phyloP scores from a whole-genome alignment of 352 stramenopile species.

The Phytophthora kernoviae region DNA sequence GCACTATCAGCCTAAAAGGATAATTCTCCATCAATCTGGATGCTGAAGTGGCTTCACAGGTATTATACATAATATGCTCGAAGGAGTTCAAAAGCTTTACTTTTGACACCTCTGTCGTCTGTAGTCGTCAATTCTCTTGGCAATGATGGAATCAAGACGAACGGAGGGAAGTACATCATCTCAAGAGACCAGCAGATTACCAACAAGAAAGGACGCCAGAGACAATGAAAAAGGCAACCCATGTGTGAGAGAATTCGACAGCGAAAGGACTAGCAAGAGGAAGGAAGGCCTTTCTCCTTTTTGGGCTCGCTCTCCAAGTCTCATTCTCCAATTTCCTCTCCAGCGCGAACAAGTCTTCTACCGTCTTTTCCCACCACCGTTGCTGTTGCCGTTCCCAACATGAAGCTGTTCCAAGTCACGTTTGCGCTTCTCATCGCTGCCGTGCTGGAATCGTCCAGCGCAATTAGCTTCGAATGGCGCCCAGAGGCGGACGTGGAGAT shows the following conservation, averaged over 20 bases:
- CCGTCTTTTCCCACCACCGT: not conserved
- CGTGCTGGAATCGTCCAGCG: conserved; percentile 18
- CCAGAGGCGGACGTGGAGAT: conserved; percentile 31
- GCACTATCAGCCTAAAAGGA: too few species aligned
- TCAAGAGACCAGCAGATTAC: too few species aligned
- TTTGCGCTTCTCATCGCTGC: conserved; percentile 21
- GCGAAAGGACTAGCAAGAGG: not conserved
- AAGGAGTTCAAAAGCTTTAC: too few species aligned
- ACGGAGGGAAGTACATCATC: not conserved
- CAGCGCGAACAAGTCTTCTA: not conserved
- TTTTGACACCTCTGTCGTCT: not conserved
- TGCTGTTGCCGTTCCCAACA: conserved; percentile 8
- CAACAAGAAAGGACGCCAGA: not conserved
- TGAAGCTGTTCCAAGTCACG: conserved; percentile 38
- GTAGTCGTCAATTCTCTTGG: not conserved
- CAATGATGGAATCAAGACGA: not conserved
- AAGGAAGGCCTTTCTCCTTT: conserved; percentile 2
- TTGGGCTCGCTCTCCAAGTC: not conserved
- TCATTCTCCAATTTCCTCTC: conserved; percentile 42
- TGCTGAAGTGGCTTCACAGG: too few species aligned
- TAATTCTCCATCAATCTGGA: too few species aligned
- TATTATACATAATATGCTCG: too few species aligned
- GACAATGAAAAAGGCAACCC: not conserved
- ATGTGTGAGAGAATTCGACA: too few species aligned
- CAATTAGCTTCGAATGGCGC: conserved; percentile 29